phyloP scores from a whole-genome alignment of 2,329 filamentous ascomycete genomes.

The Aspergillus pseudoglaucus region DNA sequence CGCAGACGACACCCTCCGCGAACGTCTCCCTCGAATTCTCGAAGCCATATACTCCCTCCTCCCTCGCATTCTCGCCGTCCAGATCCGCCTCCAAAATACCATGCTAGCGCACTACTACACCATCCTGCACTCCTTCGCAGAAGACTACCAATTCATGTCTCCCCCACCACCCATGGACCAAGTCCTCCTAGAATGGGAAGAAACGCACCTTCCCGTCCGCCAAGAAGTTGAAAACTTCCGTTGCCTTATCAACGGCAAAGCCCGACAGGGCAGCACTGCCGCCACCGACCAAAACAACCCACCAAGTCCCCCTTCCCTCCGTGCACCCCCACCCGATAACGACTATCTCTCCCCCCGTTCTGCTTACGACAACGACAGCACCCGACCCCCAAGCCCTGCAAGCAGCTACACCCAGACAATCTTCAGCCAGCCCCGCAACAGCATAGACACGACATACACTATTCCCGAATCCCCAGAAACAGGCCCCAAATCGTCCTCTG shows the following conservation, averaged over 20 bases:
- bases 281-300: constrained; percentile 48
- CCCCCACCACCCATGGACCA: constrained; percentile 67
- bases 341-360: neutral
- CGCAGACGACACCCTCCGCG: constrained; percentile 67
- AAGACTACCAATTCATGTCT: constrained; percentile 62
- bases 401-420: constrained; percentile 10
- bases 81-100: constrained; percentile 71
- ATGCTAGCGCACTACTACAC: constrained; percentile 75
- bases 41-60: constrained; percentile 66
- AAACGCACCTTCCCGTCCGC: constrained; percentile 57
- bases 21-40: constrained; percentile 65
- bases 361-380: neutral
- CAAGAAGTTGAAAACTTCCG: constrained; percentile 60
- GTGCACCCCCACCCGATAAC: neutral
- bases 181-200: constrained; percentile 61
- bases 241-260: constrained; percentile 61
- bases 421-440: constrained; percentile 21
- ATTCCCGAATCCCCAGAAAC: constrained; percentile 9
- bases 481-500: constrained; percentile 31
- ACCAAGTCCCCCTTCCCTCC: too few species aligned
- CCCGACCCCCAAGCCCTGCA: constrained; percentile 1
- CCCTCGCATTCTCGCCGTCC: constrained; percentile 61
- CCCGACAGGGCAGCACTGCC: constrained; percentile 20
- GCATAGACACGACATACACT: constrained; percentile 17
- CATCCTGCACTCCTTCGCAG: constrained; percentile 64